These are phyloP conservation scores for Chalciporus piperatus DNA, from an alignment of 768 basidiomycete species.

Conservation along the genomic window DNA sequence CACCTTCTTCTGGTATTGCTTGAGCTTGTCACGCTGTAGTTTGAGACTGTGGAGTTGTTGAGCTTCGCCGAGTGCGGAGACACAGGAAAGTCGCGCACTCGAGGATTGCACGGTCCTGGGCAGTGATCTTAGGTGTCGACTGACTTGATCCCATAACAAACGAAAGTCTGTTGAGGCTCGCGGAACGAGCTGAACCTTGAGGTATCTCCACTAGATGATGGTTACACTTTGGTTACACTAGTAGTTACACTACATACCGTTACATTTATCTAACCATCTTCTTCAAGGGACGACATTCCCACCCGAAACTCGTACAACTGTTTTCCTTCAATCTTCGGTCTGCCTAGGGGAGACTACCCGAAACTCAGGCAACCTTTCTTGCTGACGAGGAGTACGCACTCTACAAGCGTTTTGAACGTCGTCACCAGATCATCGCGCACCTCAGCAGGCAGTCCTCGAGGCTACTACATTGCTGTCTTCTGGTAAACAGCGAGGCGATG, in stretches of 20 bases:
- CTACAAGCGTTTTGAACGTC: no score
- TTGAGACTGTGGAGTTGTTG: constrained; percentile 65
- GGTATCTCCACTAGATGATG: not conserved
- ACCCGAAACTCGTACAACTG: no score
- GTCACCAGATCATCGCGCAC: not conserved
- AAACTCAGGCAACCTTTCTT: not conserved
- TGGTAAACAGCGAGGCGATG: constrained; percentile 26
- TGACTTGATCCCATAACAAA: constrained; percentile 63
- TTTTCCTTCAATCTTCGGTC: no score
- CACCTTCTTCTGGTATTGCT: constrained; percentile 94
- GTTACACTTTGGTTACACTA: no score
- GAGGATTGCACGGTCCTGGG: constrained; percentile 91
- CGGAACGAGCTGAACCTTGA: not conserved
- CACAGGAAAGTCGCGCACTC: constrained; percentile 60
- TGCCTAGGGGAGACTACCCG: no score
- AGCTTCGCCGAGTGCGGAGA: constrained; percentile 17
- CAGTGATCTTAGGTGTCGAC: constrained; percentile 84
- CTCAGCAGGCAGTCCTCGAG: constrained; percentile 12
- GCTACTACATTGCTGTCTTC: constrained; percentile 4
- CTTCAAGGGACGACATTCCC: no score
- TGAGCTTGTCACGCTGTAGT: constrained; percentile 92
- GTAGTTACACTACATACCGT: no score
- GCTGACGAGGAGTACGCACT: not conserved
- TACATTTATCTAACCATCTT: no score
- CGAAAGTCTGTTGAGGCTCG: not conserved